Evolutionary conservation across 345 rosid genomes (phyloP).

Genomic region (Noccaea bulbosa): DNA sequence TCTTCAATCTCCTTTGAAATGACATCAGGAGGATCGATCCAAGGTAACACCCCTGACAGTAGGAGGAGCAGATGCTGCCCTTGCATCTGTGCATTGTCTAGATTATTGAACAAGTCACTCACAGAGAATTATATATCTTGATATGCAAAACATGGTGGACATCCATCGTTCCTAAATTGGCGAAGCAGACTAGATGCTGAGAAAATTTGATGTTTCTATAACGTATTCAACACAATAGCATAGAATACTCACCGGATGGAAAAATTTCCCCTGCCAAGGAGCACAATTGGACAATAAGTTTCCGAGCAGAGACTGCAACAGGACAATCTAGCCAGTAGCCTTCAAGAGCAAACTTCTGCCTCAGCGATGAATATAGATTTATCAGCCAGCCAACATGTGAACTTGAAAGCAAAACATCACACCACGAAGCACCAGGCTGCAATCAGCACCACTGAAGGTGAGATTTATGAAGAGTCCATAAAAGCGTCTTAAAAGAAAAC

Average conservation of each 20-base stretch:
- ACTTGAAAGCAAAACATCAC: slow-evolving; percentile 82
- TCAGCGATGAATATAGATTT: slow-evolving; percentile 71
- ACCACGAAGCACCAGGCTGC: slow-evolving; percentile 97
- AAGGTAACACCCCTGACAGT: slow-evolving; percentile 79
- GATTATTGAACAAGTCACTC: slow-evolving; percentile 50
- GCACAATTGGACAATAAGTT: slow-evolving; percentile 90
- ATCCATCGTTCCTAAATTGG: slow-evolving; percentile 19
- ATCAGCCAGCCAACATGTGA: slow-evolving; percentile 87
- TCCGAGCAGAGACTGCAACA: slow-evolving; percentile 91
- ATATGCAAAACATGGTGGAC: slow-evolving; percentile 18
- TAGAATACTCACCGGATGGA: slow-evolving; percentile 62
- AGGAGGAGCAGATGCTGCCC: slow-evolving; percentile 85
- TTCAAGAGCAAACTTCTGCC: slow-evolving; percentile 73
- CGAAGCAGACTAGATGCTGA: slow-evolving; percentile 23
- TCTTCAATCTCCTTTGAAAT: slow-evolving; percentile 77
- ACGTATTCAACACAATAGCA: slow-evolving; percentile 27
- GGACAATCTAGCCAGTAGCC: slow-evolving; percentile 93
- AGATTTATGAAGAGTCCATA: slow-evolving; percentile 28
- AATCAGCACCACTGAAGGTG: slow-evolving; percentile 45
- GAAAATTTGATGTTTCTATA: slow-evolving; percentile 17
- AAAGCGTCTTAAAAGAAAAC: slow-evolving; percentile 20
- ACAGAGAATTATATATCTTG: slow-evolving; percentile 34
- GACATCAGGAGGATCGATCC: slow-evolving; percentile 91
- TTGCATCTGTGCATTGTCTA: slow-evolving; percentile 72
- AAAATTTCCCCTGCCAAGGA: slow-evolving; percentile 82